Conservation (phyloP, 2,329 filamentous ascomycete species). For the Emergomyces pasteurianus region DNA sequence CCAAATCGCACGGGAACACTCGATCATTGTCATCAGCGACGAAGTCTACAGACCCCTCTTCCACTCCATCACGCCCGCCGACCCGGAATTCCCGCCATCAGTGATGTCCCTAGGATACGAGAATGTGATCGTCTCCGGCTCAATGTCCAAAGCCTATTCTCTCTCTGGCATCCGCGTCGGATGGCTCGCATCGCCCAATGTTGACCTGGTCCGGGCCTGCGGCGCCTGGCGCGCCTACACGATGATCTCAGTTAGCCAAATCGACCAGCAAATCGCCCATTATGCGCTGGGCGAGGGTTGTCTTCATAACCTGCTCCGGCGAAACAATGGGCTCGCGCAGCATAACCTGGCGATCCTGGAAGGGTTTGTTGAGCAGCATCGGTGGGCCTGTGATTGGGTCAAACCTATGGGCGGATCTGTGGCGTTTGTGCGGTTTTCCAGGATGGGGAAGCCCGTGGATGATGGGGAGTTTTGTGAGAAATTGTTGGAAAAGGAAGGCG, state of each 20-base stretch:
- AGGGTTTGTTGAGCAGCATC: constrained; percentile 53
- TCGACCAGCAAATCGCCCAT: constrained; percentile 67
- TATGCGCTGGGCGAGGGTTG: constrained; percentile 56
- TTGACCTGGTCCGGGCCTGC: constrained; percentile 49
- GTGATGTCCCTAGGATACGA: constrained; percentile 60
- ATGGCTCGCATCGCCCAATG: constrained; percentile 63
- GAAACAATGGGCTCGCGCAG: constrained; percentile 56
- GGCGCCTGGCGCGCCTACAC: constrained; percentile 66
- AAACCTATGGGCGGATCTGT: constrained; percentile 70
- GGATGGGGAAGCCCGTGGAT: constrained; percentile 51
- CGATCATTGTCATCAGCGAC: constrained; percentile 59
- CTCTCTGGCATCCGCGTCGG: constrained; percentile 71
- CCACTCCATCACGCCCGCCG: constrained; percentile 49
- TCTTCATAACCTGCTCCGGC: constrained; percentile 49
- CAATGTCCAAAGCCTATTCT: constrained; percentile 75
- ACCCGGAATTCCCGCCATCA: constrained; percentile 51
- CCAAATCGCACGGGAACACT: constrained; percentile 48
- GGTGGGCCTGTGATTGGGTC: constrained; percentile 54
- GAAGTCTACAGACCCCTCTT: constrained; percentile 80
- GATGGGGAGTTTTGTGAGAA: constrained; percentile 60
- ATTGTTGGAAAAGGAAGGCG: constrained; percentile 55
- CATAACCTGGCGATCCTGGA: constrained; percentile 56
- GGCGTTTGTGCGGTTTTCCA: constrained; percentile 59
- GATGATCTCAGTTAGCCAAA: constrained; percentile 70
- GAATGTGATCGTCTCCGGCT: constrained; percentile 61